A percentile compares a stretch with the other conserved stretches of the same genome.
These are phyloP conservation scores for Yarrowia alimentaria DNA, from an alignment of 805 yeast species.

Conservation along the genomic window DNA sequence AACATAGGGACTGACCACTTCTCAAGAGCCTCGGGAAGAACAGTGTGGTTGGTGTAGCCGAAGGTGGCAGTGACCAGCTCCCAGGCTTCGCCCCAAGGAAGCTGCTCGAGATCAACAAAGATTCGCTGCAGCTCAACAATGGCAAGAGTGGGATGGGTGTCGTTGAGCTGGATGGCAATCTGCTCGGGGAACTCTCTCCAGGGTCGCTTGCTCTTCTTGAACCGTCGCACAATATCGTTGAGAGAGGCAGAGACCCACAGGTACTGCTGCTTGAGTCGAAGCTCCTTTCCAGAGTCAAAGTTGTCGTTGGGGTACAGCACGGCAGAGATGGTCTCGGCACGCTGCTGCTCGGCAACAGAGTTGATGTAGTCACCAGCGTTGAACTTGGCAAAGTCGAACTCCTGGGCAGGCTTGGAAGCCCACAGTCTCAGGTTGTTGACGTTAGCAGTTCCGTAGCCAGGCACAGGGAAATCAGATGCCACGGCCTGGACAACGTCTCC, in stretches of 20 bases:
- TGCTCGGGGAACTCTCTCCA: slow-evolving; percentile 84
- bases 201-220: slow-evolving; percentile 69
- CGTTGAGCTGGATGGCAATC: slow-evolving; percentile 89
- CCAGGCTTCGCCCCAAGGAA: slow-evolving; percentile 87
- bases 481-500: slow-evolving; percentile 88
- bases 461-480: slow-evolving; percentile 89
- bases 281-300: slow-evolving; percentile 85
- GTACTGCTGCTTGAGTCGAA: slow-evolving; percentile 91
- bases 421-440: slow-evolving; percentile 89
- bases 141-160: slow-evolving; percentile 92
- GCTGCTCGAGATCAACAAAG: slow-evolving; percentile 75
- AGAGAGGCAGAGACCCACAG: slow-evolving; percentile 96
- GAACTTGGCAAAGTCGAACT: slow-evolving; percentile 87
- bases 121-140: slow-evolving; percentile 86
- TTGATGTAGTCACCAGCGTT: slow-evolving; percentile 86
- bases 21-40: slow-evolving; percentile 90
- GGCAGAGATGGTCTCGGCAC: slow-evolving; percentile 89
- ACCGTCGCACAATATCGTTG: slow-evolving; percentile 86
- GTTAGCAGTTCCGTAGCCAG: slow-evolving; percentile 73
- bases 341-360: slow-evolving; percentile 80
- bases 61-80: slow-evolving; percentile 72
- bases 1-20: slow-evolving; percentile 89
- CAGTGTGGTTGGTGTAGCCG: slow-evolving; percentile 94
- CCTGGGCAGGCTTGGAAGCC: slow-evolving; percentile 86
- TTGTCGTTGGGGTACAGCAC: slow-evolving; percentile 93